Evolutionary conservation across 1,139 yeast species (phyloP).

Genomic region (Pichia inconspicua): DNA sequence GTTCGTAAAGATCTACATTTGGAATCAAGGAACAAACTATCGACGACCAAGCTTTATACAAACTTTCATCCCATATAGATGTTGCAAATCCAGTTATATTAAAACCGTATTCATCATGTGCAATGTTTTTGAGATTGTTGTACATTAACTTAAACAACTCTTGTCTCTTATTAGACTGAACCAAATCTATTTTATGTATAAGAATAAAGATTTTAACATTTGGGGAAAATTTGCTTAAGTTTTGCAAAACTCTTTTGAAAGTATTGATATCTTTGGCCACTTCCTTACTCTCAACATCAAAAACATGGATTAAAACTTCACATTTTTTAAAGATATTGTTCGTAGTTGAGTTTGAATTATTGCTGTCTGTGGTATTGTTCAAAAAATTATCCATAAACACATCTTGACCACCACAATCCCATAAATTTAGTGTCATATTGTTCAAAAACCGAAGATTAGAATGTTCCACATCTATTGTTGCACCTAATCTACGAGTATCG

Average conservation of each 20-base stretch:
- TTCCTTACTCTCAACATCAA: conserved; percentile 90
- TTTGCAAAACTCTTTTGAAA: conserved; percentile 74
- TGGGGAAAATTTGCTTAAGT: conserved; percentile 79
- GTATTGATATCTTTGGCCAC: conserved; percentile 91
- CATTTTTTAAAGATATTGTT: conserved; percentile 88
- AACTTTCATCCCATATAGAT: conserved; percentile 94
- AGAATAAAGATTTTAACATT: conserved; percentile 87
- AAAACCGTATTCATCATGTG: conserved; percentile 65
- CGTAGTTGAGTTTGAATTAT: conserved; percentile 2
- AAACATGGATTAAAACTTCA: conserved; percentile 93
- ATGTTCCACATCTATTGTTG: conserved; percentile 96
- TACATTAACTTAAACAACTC: conserved; percentile 79
- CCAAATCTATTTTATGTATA: conserved; percentile 93
- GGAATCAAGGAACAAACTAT: conserved; percentile 94
- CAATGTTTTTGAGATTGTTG: conserved; percentile 69
- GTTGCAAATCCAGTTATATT: conserved; percentile 86
- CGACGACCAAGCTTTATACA: conserved; percentile 95
- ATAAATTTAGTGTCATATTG: conserved; percentile 86
- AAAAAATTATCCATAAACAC: conserved; percentile 88
- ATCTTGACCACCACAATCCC: conserved; percentile 99
- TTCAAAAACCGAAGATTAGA: conserved; percentile 89
- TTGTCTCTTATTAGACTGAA: conserved; percentile 77
- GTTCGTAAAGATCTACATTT: conserved; percentile 75
- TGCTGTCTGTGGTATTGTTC: conserved; percentile 31
- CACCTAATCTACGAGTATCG: conserved; percentile 91